Base-by-base conservation (phyloP, 2,329 filamentous ascomycete species). In the Cytospora paraplurivora region DNA sequence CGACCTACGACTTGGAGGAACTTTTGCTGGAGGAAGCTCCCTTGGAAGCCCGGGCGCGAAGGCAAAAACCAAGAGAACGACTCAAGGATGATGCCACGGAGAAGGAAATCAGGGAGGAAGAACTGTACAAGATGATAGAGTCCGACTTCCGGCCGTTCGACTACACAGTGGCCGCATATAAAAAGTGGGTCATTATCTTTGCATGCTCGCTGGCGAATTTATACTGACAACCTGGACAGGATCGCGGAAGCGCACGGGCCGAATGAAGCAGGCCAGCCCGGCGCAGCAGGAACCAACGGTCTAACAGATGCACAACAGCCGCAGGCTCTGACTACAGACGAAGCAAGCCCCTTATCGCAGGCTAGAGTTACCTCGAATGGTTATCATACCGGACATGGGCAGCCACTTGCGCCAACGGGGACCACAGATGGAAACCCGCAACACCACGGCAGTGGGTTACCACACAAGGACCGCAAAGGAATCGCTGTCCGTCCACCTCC, bases 1-100 rank as follows among this genome's bases (percentile, higher is more conserved):
- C 95, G 5, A 99, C 95, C 0, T 98, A 99, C 73, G 95, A 99
- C 75, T 79, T 99, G 57, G 95, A 99, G 74, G 95, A 99, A 75
- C 77, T 99, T 21, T 78, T 99, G 1, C 77, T 99, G 52, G 95
- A 99, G 76, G 95, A 99, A 74, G 95, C 95, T 13, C 95, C 95
- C 1, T 79, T 99, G 6, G 95, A 99, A 76, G 95, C 95, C 62
- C 85, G 95, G 71, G 93, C 95, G 57, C 86, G 95, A 69, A 88
- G 94, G 72, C 95, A 98, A 75, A 97, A 98, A 76, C 95, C 95
- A 1, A 85, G 95, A 67, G 93, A 96, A 68, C 89, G 91, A 68
- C 80, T 99, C 73, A 94, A 95, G 76, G 92, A 96, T 3, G 94
- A 98, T 77, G 95, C 95, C 1, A 96, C 94, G 0, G 91, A 93